Percentiles rank a stretch among this genome's conserved stretches.
Conservation (phyloP, 1,139 yeast genomes). For the Yamadazyma trypodendri region DNA sequence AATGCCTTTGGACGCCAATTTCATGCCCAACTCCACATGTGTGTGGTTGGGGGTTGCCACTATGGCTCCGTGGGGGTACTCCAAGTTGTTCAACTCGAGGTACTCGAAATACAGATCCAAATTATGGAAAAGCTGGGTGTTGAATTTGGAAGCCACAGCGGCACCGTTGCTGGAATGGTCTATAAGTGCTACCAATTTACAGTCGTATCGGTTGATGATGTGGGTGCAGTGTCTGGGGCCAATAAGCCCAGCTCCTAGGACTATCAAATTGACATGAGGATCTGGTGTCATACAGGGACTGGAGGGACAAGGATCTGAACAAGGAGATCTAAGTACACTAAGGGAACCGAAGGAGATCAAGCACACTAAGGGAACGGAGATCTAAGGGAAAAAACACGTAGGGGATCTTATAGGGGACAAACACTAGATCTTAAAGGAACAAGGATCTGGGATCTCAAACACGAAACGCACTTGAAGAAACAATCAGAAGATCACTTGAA, state of each 20-base stretch:
- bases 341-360: too few relatives aligned
- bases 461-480: too few relatives aligned
- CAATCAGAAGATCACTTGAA: background rate
- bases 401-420: too few relatives aligned
- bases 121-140: conserved; percentile 26
- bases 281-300: background rate
- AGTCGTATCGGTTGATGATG: conserved; percentile 22
- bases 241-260: conserved; percentile 39
- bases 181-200: conserved; percentile 31
- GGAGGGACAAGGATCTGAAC: too few relatives aligned
- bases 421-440: too few relatives aligned
- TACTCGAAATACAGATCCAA: conserved; percentile 29
- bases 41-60: conserved; percentile 44
- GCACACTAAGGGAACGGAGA: too few relatives aligned
- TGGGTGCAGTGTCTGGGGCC: conserved; percentile 45
- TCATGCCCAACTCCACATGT: conserved; percentile 32
- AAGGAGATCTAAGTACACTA: too few relatives aligned
- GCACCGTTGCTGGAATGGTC: conserved; percentile 44
- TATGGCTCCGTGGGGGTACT: conserved; percentile 37
- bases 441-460: too few relatives aligned
- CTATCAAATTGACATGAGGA: conserved; percentile 11
- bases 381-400: too few relatives aligned
- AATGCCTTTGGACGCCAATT: conserved; percentile 33
- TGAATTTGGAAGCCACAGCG: conserved; percentile 28
- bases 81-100: conserved; percentile 22